phyloP scores from a whole-genome alignment of 1,284 basidiomycete genomes.

The Puccinia coronata region DNA sequence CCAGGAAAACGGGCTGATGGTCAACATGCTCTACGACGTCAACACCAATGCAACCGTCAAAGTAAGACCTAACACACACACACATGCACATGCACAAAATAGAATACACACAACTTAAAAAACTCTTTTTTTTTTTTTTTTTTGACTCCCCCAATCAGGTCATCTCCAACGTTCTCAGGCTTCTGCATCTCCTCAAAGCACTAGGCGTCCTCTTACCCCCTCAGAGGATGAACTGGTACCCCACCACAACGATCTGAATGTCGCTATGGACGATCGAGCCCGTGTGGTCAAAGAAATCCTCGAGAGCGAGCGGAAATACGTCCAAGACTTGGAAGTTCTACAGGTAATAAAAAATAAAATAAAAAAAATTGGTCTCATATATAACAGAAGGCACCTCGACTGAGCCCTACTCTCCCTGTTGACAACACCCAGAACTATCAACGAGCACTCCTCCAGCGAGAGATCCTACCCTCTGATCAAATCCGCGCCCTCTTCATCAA shows the following conservation, averaged over 20 bases:
- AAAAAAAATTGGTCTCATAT: too few species aligned
- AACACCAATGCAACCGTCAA: conserved; percentile 94
- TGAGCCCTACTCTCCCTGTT: too few species aligned
- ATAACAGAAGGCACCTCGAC: too few species aligned
- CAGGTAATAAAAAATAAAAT: conserved; percentile 71
- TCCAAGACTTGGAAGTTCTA: conserved; percentile 95
- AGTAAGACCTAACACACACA: conserved; percentile 63
- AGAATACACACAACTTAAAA: background rate
- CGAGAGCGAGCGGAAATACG: conserved; percentile 94
- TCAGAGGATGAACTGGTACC: conserved; percentile 55
- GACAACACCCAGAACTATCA: conserved; percentile 60
- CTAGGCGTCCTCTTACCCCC: conserved; percentile 48
- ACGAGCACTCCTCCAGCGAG: conserved; percentile 69
- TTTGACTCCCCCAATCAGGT: conserved; percentile 5
- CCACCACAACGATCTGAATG: conserved; percentile 32
- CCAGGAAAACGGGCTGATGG: conserved; percentile 61
- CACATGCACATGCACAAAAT: background rate
- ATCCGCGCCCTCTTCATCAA: conserved; percentile 94
- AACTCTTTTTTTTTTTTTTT: background rate
- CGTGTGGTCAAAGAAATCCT: conserved; percentile 83
- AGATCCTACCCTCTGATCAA: conserved; percentile 87
- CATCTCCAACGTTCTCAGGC: conserved; percentile 47
- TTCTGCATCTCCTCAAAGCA: conserved; percentile 36
- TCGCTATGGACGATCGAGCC: conserved; percentile 65
- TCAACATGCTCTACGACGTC: conserved; percentile 77